Conservation (phyloP, 306 rosid genomes). For the Benincasa hispida region DNA sequence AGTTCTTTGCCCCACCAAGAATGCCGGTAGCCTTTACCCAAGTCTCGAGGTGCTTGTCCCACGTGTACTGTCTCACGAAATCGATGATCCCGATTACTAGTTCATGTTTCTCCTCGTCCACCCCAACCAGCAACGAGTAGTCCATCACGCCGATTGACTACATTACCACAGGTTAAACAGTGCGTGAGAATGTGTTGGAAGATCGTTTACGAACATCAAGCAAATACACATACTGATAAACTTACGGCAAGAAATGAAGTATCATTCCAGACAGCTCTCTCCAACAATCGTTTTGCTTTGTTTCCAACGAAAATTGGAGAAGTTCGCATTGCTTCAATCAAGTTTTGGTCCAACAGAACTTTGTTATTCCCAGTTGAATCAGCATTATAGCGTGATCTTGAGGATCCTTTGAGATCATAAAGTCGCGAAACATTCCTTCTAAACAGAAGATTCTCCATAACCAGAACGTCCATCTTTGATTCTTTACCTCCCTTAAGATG, state of each 20-base stretch:
- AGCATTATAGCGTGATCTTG: conserved; percentile 81
- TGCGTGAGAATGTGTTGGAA: background rate
- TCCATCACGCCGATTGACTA: conserved; percentile 94
- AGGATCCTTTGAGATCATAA: conserved; percentile 94
- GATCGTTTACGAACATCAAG: background rate
- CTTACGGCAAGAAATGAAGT: conserved; percentile 90
- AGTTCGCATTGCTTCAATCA: conserved; percentile 96
- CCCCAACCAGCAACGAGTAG: conserved; percentile 88
- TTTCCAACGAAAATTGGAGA: conserved; percentile 93
- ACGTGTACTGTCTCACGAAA: conserved; percentile 94
- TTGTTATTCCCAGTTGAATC: conserved; percentile 78
- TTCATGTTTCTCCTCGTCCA: conserved; percentile 89
- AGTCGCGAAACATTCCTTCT: conserved; percentile 63
- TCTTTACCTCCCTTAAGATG: conserved; percentile 89
- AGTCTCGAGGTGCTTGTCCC: conserved; percentile 99
- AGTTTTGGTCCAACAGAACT: conserved; percentile 82
- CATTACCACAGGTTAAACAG: conserved; percentile 10
- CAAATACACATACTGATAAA: conserved; percentile 2
- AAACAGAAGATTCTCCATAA: conserved; percentile 94
- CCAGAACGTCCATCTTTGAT: conserved; percentile 75
- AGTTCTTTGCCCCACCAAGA: conserved; percentile 82
- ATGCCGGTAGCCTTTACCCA: conserved; percentile 97
- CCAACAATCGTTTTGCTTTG: conserved; percentile 79
- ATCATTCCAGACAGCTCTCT: conserved; percentile 97
- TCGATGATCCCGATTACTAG: conserved; percentile 91